Percentiles rank a stretch among this genome's conserved stretches.
These are phyloP conservation scores for Scheffersomyces lignosus DNA, from an alignment of 805 yeast species.

Conservation along the genomic window DNA sequence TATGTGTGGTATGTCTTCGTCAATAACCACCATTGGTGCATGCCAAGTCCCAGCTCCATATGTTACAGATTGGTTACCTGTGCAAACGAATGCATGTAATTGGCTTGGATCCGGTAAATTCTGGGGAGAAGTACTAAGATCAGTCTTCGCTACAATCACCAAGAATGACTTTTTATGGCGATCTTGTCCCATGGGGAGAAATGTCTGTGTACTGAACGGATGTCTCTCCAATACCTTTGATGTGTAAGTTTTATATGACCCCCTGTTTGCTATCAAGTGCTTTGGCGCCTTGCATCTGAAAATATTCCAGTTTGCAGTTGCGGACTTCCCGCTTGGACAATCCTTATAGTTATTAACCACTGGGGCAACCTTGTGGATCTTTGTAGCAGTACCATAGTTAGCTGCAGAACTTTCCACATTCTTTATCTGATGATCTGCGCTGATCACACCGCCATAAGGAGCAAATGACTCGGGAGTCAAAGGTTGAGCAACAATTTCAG, in stretches of 20 bases:
- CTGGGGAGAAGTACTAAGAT: slow-evolving; percentile 29
- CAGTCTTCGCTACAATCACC: slow-evolving; percentile 74
- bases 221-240: slow-evolving; percentile 84
- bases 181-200: slow-evolving; percentile 81
- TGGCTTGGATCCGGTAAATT: slow-evolving; percentile 61
- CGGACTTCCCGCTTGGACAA: slow-evolving; percentile 47
- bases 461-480: slow-evolving; percentile 68
- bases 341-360: slow-evolving; percentile 50
- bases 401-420: slow-evolving; percentile 50
- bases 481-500: slow-evolving; percentile 47
- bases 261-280: slow-evolving; percentile 45
- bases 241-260: slow-evolving; percentile 32
- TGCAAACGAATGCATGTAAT: slow-evolving; percentile 68
- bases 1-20: slow-evolving; percentile 46
- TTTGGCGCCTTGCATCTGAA: slow-evolving; percentile 78
- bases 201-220: slow-evolving; percentile 86
- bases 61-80: slow-evolving; percentile 86
- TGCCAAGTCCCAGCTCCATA: slow-evolving; percentile 90
- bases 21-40: slow-evolving; percentile 91
- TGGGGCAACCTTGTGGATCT: slow-evolving; percentile 72
- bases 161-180: slow-evolving; percentile 55
- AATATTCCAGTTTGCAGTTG: slow-evolving; percentile 75
- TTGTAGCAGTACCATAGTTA: slow-evolving; percentile 92
- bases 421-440: slow-evolving; percentile 71
- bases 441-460: slow-evolving; percentile 72